phyloP scores from a whole-genome alignment of 2,329 filamentous ascomycete genomes.

The Trichophyton mentagrophytes region DNA sequence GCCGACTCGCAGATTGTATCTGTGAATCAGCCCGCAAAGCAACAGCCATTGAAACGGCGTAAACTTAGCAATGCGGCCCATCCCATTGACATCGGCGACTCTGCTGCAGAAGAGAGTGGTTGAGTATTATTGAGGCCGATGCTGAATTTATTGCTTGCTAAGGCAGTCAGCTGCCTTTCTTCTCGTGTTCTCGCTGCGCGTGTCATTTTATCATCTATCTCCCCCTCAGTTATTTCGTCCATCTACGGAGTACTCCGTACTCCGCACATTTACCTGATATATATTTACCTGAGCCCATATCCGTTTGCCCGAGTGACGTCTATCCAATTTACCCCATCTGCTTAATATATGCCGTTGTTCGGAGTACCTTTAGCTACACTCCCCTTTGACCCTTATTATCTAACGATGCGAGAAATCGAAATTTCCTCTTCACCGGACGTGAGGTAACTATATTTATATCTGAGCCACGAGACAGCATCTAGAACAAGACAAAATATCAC shows the following conservation, averaged over 20 bases:
- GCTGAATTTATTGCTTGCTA: background rate
- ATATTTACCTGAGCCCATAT: too few species aligned
- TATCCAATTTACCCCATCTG: background rate
- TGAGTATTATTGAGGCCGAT: background rate
- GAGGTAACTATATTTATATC: background rate
- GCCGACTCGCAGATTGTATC: background rate
- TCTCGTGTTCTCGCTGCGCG: background rate
- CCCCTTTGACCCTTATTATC: background rate
- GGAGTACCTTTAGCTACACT: too few species aligned
- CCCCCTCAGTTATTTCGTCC: background rate
- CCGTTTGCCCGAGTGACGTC: too few species aligned
- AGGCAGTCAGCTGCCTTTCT: background rate
- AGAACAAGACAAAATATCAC: background rate
- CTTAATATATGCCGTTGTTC: background rate
- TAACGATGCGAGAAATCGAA: background rate
- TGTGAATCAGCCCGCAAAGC: background rate
- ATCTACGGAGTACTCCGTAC: background rate
- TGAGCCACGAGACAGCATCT: background rate
- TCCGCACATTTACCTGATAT: too few species aligned
- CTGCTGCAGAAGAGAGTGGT: background rate
- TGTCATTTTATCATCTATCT: background rate
- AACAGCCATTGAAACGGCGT: slow-evolving; percentile 15
- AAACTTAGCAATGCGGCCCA: slow-evolving; percentile 24
- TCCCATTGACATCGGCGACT: slow-evolving; percentile 20
- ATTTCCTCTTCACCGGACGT: background rate